Conservation (phyloP, 441 rosid species). For the Euphorbia schlechtendalii region DNA sequence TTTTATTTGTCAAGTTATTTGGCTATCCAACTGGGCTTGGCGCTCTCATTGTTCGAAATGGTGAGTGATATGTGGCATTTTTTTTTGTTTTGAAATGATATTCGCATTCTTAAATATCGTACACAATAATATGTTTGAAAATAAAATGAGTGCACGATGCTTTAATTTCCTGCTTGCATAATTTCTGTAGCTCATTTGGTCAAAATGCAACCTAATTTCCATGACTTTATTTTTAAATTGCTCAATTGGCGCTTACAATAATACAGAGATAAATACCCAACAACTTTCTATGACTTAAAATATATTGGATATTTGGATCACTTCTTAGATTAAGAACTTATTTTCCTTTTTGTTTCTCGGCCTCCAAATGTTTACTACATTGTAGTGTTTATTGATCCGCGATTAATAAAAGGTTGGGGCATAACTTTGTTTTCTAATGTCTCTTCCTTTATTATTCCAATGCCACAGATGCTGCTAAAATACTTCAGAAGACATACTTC, state of each 20-base stretch:
- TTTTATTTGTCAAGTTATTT: slow-evolving; percentile 52
- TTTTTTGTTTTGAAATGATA: not conserved
- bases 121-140: not conserved
- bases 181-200: too few species aligned
- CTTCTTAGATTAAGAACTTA: not conserved
- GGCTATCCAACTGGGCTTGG: slow-evolving; percentile 99
- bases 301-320: not conserved
- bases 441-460: slow-evolving; percentile 11
- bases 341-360: not conserved
- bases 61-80: slow-evolving; percentile 34
- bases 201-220: not conserved
- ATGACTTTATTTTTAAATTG: too few species aligned
- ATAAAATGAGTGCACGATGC: not conserved
- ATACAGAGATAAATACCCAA: too few species aligned
- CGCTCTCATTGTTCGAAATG: slow-evolving; percentile 77
- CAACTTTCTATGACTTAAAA: not conserved
- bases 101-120: not conserved
- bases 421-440: not conserved
- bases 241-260: too few species aligned
- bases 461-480: slow-evolving; percentile 70
- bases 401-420: not conserved
- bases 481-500: slow-evolving; percentile 78
- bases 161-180: not conserved
- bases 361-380: not conserved
- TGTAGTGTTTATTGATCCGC: not conserved